Evolutionary conservation across 176 grass and related monocot species (phyloP).

Genomic region (Themeda triandra): DNA sequence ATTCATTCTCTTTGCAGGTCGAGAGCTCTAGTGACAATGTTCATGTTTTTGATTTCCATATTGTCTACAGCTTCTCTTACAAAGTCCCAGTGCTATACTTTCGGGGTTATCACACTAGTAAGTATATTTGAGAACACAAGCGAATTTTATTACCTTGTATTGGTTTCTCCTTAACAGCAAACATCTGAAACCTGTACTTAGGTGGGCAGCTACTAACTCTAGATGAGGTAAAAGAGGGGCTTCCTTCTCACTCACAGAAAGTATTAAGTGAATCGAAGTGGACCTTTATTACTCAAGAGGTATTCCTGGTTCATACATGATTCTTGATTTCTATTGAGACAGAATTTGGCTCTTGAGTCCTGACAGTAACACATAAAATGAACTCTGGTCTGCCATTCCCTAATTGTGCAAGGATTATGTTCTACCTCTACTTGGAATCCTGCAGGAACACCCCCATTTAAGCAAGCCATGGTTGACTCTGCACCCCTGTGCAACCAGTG

Average conservation of each 20-base stretch:
- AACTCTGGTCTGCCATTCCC: neutral
- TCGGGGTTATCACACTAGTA: constrained; percentile 57
- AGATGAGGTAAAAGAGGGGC: constrained; percentile 56
- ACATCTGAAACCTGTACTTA: constrained; percentile 32
- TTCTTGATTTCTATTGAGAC: neutral
- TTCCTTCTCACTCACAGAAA: constrained; percentile 59
- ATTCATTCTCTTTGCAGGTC: constrained; percentile 41
- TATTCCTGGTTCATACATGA: constrained; percentile 6
- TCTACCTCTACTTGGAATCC: neutral
- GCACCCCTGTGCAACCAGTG: constrained; percentile 86
- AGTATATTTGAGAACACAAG: neutral
- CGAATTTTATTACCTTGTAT: constrained; percentile 2
- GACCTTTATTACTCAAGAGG: constrained; percentile 93
- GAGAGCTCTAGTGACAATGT: constrained; percentile 33
- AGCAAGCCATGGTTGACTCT: constrained; percentile 79
- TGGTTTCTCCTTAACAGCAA: constrained; percentile 18
- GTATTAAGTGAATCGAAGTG: constrained; percentile 72
- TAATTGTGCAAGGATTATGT: neutral
- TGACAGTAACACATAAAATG: neutral
- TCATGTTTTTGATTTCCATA: constrained; percentile 85
- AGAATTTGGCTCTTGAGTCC: neutral
- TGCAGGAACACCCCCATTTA: constrained; percentile 92
- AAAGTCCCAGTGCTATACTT: constrained; percentile 88
- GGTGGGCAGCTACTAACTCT: constrained; percentile 66
- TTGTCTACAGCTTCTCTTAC: constrained; percentile 80